These are phyloP conservation scores for Sugiyamaella valdiviana DNA, from an alignment of 805 yeast species.

Conservation along the genomic window DNA sequence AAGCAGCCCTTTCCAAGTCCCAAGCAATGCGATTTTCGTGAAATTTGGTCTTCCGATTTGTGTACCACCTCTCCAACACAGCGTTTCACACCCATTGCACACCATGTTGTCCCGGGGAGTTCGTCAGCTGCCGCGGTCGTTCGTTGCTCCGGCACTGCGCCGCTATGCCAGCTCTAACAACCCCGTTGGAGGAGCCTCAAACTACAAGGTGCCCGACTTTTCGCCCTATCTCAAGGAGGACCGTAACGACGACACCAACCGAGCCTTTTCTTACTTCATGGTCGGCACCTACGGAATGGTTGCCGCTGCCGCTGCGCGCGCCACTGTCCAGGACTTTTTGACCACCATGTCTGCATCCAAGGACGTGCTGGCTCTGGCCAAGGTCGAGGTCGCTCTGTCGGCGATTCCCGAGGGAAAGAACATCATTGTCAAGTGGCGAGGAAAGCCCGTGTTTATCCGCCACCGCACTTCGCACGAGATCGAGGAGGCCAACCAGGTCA, in stretches of 20 bases:
- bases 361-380: slow-evolving; percentile 98
- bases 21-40: neutral
- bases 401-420: slow-evolving; percentile 97
- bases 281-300: slow-evolving; percentile 91
- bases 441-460: slow-evolving; percentile 99
- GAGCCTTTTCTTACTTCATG: slow-evolving; percentile 93
- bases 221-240: slow-evolving; percentile 68
- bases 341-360: slow-evolving; percentile 96
- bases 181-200: slow-evolving; percentile 44
- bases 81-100: neutral
- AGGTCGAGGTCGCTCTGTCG: slow-evolving; percentile 91
- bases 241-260: slow-evolving; percentile 65
- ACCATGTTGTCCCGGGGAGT: neutral
- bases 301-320: slow-evolving; percentile 90
- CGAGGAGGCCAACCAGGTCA: slow-evolving; percentile 85
- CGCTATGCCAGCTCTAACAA: slow-evolving; percentile 11
- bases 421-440: slow-evolving; percentile 99
- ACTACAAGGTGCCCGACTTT: slow-evolving; percentile 89
- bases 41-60: neutral
- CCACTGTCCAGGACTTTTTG: slow-evolving; percentile 87
- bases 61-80: neutral
- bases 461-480: slow-evolving; percentile 94
- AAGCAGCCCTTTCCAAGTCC: neutral
- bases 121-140: neutral
- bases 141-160: neutral